Evolutionary conservation across 2,329 filamentous ascomycete genomes (phyloP), one percentile per base, ranked within the genome.

Genomic region (Pseudocercospora eumusae): DNA sequence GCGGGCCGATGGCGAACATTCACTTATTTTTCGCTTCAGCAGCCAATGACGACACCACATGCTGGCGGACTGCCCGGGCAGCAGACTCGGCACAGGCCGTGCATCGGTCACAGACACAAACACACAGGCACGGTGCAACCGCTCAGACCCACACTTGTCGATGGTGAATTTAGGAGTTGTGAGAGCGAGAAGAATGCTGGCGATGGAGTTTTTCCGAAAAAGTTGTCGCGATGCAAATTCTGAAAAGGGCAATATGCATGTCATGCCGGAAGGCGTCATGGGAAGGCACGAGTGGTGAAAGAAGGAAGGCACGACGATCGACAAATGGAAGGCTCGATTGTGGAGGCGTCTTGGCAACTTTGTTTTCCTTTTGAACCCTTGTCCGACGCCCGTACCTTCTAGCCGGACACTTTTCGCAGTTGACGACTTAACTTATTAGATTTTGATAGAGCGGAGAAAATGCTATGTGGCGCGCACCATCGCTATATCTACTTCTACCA

Each of bases 341-440:
- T 36, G 50, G 50, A 33, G 50, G 15, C 15, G 52, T 31, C 18
- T 54, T 28, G 52, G 27, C n/a, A 54, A 54, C 27, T 54, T 28
- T 33, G n/a, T 54, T 54, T 53, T 31, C 20, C 20, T 13, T 23
- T n/a, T 13, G 44, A 49, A 49, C 44, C 44, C 44, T 33, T 49
- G 44, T 8, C 36, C 3, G 18, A 2, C 4, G 10, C 52, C 28
- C n/a, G 15, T 15, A 20, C 18, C 25, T n/a, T 33, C 50, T 54
- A 54, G 50, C 50, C 50, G 50, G 10, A 54, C n/a, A 54, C 50
- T 54, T 54, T 54, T 54, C n/a, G 50, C 23, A n/a, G n/a, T n/a
- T n/a, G n/a, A n/a, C n/a, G n/a, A n/a, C n/a, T n/a, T n/a, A n/a
- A n/a, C n/a, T n/a, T n/a, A n/a, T n/a, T n/a, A n/a, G n/a, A n/a